These are phyloP conservation scores for Candida caryicola DNA, from an alignment of 805 yeast genomes.

Conservation along the genomic window DNA sequence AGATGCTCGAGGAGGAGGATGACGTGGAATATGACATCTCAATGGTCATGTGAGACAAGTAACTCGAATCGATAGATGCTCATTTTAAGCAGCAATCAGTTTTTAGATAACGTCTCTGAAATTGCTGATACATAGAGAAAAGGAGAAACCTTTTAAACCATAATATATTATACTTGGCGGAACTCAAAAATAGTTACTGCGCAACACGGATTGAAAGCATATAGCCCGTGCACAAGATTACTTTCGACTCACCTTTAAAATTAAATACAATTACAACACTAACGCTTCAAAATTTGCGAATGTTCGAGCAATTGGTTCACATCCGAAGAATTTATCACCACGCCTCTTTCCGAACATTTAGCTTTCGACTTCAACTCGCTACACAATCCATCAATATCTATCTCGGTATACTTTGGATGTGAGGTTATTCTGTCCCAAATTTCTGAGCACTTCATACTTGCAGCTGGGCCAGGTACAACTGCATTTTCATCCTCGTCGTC, in stretches of 20 bases:
- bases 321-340: conserved; percentile 77
- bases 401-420: conserved; percentile 89
- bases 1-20: conserved; percentile 37
- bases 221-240: too few species aligned
- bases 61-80: too few species aligned
- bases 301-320: conserved; percentile 55
- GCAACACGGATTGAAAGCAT: too few species aligned
- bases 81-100: too few species aligned
- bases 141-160: too few species aligned
- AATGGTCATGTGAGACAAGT: too few species aligned
- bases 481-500: conserved; percentile 28
- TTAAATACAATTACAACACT: neutral
- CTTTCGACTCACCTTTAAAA: too few species aligned
- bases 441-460: conserved; percentile 72
- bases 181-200: too few species aligned
- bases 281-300: conserved; percentile 3
- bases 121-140: too few species aligned
- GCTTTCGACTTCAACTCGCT: conserved; percentile 87
- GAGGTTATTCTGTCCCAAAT: conserved; percentile 95
- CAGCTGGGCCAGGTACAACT: conserved; percentile 70
- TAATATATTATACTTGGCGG: too few species aligned
- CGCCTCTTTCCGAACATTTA: conserved; percentile 91
- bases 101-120: too few species aligned
- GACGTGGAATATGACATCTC: conserved; percentile 36
- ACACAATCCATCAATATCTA: conserved; percentile 94